These are phyloP conservation scores for Ophiocytium majus DNA, from an alignment of 352 stramenopile genomes.

Conservation along the genomic window DNA sequence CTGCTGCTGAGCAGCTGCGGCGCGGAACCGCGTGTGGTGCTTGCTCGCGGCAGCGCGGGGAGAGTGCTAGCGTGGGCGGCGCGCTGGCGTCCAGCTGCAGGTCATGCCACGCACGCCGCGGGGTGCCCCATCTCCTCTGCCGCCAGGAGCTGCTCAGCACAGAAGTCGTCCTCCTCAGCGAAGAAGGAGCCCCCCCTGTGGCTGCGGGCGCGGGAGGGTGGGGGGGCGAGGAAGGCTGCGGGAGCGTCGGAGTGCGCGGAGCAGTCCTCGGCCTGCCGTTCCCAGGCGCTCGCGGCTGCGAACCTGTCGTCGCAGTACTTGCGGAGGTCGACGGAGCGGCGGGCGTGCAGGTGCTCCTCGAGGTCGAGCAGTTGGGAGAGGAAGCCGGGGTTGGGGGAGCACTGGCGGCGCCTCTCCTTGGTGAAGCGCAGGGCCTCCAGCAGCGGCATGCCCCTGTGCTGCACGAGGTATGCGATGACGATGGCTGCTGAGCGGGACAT, in stretches of 20 bases:
- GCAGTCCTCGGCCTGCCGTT: neutral
- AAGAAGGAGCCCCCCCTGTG: neutral
- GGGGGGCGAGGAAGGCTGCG: neutral
- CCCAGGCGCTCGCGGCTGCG: neutral
- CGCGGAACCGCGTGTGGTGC: no score
- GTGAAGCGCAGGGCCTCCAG: conserved; percentile 24
- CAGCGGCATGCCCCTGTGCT: conserved; percentile 21
- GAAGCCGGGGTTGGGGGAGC: conserved; percentile 36
- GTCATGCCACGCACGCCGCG: no score
- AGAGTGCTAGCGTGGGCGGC: no score
- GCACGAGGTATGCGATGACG: conserved; percentile 31
- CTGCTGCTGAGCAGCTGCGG: no score
- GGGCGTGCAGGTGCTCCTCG: neutral
- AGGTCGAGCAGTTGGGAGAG: conserved; percentile 26
- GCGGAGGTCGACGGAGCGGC: conserved; percentile 11
- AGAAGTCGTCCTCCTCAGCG: neutral
- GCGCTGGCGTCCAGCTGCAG: no score
- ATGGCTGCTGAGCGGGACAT: conserved; percentile 22
- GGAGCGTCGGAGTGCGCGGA: neutral
- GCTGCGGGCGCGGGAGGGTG: neutral
- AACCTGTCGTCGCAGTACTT: conserved; percentile 33
- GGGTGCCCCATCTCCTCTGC: no score
- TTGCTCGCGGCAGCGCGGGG: no score
- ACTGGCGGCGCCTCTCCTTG: conserved; percentile 15
- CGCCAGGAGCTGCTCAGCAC: no score